Base-by-base conservation (phyloP, 2,329 filamentous ascomycete species). In the Colletotrichum brevisporum region DNA sequence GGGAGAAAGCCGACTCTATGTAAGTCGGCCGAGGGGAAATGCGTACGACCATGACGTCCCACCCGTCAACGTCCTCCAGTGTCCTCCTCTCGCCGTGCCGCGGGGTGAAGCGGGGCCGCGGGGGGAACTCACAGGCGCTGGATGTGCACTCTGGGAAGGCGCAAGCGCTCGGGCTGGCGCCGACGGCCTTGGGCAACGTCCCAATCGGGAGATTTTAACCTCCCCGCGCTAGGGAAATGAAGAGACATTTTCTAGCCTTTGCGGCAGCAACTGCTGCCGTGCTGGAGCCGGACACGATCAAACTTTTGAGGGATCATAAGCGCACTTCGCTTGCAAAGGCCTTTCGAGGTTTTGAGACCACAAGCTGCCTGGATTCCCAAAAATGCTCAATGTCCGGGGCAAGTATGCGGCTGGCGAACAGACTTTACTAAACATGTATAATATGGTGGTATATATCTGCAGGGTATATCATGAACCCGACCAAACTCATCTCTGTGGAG, bases 71-170 rank as follows among this genome's bases (percentile, higher is more conserved):
- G 10, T 12, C 6, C 51, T 12, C 6, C 51, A 36, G 31, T 12
- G 31, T 41, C 24, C 47, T 54, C 58, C 47, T 53, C 47, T 52
- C 47, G 13, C 31, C 47, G 52, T 15, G 52, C 47, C 59, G 59
- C 64, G 53, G 64, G 59, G 64, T 57, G 52, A 56, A 43, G 66
- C 55, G 50, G 66, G 66, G 66, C 66, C 66, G 50, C 62, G 36
- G 66, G 62, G 63, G 36, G 45, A 36, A 8, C 31, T 36, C 9
- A 10, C 4, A 36, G 31, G 31, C 31, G 31, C 24, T 53, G 43
- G 43, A 39, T 21, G 43, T 39, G 62, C 53, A 52, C 55, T 59
- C 60, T 51, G 39, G 55, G 66, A 45, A 69, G 55, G 66, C 55
- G 48, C 45, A 69, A 69, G 66, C 66, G 66, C 62, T 45, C 43